These are phyloP conservation scores for Botrytis tulipae DNA, from an alignment of 2,329 filamentous ascomycete genomes.

Conservation along the genomic window DNA sequence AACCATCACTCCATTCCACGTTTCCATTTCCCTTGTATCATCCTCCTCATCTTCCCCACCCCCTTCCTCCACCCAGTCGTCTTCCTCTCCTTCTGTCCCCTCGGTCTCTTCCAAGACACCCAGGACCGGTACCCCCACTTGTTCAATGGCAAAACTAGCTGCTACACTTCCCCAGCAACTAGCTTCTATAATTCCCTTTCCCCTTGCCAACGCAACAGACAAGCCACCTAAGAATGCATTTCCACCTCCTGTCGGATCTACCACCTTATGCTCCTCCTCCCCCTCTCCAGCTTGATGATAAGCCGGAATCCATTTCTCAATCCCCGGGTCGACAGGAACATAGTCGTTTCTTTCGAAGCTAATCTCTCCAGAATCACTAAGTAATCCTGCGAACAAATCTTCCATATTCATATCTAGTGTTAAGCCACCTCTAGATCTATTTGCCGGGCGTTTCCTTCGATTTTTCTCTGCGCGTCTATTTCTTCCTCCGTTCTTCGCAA, in stretches of 20 bases:
- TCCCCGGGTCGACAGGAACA: constrained; percentile 49
- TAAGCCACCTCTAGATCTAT: constrained; percentile 49
- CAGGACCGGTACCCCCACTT: constrained; percentile 76
- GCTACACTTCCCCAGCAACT: constrained; percentile 76
- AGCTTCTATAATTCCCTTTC: constrained; percentile 63
- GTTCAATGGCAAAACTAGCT: constrained; percentile 92
- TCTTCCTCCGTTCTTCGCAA: constrained; percentile 46
- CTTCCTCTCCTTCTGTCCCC: constrained; percentile 43
- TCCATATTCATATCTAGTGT: constrained; percentile 62
- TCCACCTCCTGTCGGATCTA: constrained; percentile 93
- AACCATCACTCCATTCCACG: constrained; percentile 59
- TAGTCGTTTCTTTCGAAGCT: constrained; percentile 48
- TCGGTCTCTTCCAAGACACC: constrained; percentile 43
- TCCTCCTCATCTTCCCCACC: constrained; percentile 43
- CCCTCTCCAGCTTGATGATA: constrained; percentile 51
- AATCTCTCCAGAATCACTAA: constrained; percentile 51
- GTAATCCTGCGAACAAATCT: constrained; percentile 57
- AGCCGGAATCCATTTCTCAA: constrained; percentile 74
- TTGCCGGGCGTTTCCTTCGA: constrained; percentile 30
- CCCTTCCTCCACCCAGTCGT: constrained; percentile 41
- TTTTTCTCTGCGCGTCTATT: constrained; percentile 26
- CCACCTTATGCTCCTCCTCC: constrained; percentile 46
- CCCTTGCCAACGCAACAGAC: constrained; percentile 57
- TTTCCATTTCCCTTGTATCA: constrained; percentile 43
- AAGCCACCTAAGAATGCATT: constrained; percentile 79